Evolutionary conservation across 2,329 filamentous ascomycete species (phyloP), one percentile per base, ranked within the genome.

Genomic region (Microcera coccophila): DNA sequence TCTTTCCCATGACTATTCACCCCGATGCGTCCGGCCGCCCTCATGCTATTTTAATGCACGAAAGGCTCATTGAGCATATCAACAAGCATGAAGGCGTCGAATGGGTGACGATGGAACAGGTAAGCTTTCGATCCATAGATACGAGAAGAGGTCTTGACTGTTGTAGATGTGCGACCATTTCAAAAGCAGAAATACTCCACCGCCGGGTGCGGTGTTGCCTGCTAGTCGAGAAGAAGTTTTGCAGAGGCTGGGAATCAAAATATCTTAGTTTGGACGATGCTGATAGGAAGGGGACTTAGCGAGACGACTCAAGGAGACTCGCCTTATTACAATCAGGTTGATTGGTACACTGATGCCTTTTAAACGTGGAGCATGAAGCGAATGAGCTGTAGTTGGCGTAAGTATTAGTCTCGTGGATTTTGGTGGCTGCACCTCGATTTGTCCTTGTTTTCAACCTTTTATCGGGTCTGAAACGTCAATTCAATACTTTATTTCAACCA

Each of bases 1-100:
- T 87, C 42, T 87, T 88, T 57, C 84, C 85, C 0, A 84, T 89
- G 67, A 88, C 84, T 0, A 84, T 89, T 31, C 85, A 89, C 61
- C 85, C 85, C 0, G 85, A 89, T 58, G 82, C 85, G 0, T 82
- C 77, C 7, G 85, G 85, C 1, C 71, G 83, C 24, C 85, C 85
- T 1, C 85, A 89, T 62, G 85, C 82, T 2, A 55, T 88, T 15
- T 65, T 87, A 16, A 87, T 87, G 83, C 81, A 87, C 54, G 82
- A 88, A 63, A 50, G 62, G 15, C 45, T 68, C 29, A 87, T 87
- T 50, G 82, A 87, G 53, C 72, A 85, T 48, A 84, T 87, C 57
- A 85, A 82, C 47, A 71, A 69, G 46, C 73, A 76, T 33, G 72
- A 75, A 41, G 73, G 79, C 4, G 77, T 84, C 0, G 78, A 84